Base-by-base conservation (phyloP, 2,329 filamentous ascomycete species). In the Huntiella moniliformis region DNA sequence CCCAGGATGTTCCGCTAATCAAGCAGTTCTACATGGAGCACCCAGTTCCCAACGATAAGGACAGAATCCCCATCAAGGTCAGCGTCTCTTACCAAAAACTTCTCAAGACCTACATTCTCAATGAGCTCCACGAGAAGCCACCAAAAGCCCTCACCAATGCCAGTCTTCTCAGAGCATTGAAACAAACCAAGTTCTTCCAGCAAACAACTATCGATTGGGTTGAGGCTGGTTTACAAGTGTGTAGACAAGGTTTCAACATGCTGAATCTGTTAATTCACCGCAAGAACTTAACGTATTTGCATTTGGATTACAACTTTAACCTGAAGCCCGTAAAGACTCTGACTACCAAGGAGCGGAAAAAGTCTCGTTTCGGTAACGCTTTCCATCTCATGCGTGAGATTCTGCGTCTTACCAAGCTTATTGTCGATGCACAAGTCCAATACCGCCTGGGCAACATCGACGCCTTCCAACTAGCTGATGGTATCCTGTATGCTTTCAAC, bases 381-480 rank as follows among this genome's bases (percentile, higher is more conserved):
- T 98, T 98, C 70, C 91, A 98, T 63, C 64, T 98, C 48, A 98
- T 98, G 91, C 81, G 91, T 59, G 91, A 98, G 64, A 98, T 98
- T 50, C 64, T 98, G 46, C 81, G 92, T 41, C 61, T 98, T 53
- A 98, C 91, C 0, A 98, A 98, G 64, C 73, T 98, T 52, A 96
- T 98, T 56, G 91, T 98, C 38, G 91, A 98, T 62, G 88, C 91
- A 2, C 92, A 98, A 60, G 92, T 98, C 17, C 91, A 98, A 61
- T 98, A 96, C 59, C 80, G 91, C 22, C 68, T 98, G 35, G 92
- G 92, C 49, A 98, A 98, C 57, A 96, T 98, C 52, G 91, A 98
- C 61, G 91, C 92, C 34, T 98, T 98, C 68, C 91, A 98, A 61
- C 77, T 98, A 53, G 91, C 91, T 3, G 91, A 98, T 61, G 91